Conservation (phyloP, 1,284 basidiomycete genomes). For the Testicularia cyperi region DNA sequence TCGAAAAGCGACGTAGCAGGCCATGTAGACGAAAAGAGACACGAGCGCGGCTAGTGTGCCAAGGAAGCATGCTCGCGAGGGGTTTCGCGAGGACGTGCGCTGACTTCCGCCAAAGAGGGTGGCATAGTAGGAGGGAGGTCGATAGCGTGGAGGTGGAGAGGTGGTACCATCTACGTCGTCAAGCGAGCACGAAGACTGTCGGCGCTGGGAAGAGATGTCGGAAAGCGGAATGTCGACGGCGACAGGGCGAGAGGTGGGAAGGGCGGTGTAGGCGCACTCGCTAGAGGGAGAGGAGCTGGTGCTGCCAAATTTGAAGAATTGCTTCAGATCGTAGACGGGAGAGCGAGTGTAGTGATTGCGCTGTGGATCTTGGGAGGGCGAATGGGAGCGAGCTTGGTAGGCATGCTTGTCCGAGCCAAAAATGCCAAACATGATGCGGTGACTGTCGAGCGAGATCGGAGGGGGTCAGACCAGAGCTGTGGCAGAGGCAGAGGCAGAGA, state of each 20-base stretch:
- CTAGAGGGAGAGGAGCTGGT: conserved; percentile 17
- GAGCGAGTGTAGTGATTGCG: too few relatives aligned
- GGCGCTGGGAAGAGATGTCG: conserved; percentile 1
- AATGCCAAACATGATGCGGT: too few relatives aligned
- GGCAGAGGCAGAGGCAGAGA: too few relatives aligned
- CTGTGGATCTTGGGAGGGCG: too few relatives aligned
- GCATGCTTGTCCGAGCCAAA: too few relatives aligned
- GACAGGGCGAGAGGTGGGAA: conserved; percentile 17
- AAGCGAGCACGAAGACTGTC: conserved; percentile 6
- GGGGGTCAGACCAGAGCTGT: too few relatives aligned
- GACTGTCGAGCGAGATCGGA: too few relatives aligned
- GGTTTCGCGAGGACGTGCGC: conserved; percentile 14
- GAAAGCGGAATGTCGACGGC: conserved; percentile 12
- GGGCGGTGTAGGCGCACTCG: conserved; percentile 24
- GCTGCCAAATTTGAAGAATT: conserved; percentile 23
- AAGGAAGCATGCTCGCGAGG: conserved; percentile 23
- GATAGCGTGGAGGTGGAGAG: conserved; percentile 29
- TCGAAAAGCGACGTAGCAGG: conserved; percentile 29
- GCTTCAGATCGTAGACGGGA: too few relatives aligned
- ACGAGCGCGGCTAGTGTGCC: conserved; percentile 10
- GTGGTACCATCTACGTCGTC: conserved; percentile 5
- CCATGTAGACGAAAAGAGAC: conserved; percentile 13
- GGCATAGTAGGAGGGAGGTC: conserved; percentile 25
- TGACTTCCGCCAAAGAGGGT: conserved; percentile 10
- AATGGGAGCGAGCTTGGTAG: too few relatives aligned